Evolutionary conservation across 2,329 filamentous ascomycete species (phyloP).

Genomic region (Xylariaceae sp.): DNA sequence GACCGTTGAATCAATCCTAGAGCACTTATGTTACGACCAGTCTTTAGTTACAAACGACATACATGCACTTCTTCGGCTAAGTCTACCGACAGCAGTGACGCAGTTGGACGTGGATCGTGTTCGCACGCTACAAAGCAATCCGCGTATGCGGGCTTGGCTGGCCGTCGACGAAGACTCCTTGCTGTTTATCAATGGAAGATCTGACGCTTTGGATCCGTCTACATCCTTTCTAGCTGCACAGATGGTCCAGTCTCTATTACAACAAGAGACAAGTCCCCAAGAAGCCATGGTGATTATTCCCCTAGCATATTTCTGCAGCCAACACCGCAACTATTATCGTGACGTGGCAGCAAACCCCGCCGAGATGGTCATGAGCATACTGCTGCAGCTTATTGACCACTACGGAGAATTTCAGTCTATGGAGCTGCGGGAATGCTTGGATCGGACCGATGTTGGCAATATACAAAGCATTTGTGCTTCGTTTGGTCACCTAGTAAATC

Average conservation of each 20-base stretch:
- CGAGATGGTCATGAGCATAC: constrained; percentile 15
- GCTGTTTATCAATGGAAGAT: constrained; percentile 15
- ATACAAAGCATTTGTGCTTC: background rate
- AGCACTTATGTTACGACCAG: constrained; percentile 8
- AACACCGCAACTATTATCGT: constrained; percentile 5
- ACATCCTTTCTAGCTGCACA: constrained; percentile 6
- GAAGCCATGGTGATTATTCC: constrained; percentile 6
- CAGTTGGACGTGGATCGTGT: constrained; percentile 8
- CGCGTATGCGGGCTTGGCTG: constrained; percentile 9
- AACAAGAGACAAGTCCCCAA: background rate
- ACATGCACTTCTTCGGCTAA: background rate
- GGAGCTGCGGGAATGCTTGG: background rate
- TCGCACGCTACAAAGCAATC: background rate
- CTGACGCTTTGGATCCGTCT: background rate
- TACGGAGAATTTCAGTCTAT: constrained; percentile 18
- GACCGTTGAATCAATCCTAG: background rate
- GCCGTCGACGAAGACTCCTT: constrained; percentile 5
- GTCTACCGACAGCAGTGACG: background rate
- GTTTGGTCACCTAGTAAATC: background rate
- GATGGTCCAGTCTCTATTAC: background rate
- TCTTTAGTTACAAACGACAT: constrained; percentile 4
- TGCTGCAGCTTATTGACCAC: constrained; percentile 15
- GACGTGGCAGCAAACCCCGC: constrained; percentile 8
- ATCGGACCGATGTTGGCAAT: background rate
- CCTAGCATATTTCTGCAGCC: constrained; percentile 12